Evolutionary conservation across 139 green algal genomes (phyloP), one percentile per base, ranked within the genome.

Genomic region (Chlamydomonas sp.): DNA sequence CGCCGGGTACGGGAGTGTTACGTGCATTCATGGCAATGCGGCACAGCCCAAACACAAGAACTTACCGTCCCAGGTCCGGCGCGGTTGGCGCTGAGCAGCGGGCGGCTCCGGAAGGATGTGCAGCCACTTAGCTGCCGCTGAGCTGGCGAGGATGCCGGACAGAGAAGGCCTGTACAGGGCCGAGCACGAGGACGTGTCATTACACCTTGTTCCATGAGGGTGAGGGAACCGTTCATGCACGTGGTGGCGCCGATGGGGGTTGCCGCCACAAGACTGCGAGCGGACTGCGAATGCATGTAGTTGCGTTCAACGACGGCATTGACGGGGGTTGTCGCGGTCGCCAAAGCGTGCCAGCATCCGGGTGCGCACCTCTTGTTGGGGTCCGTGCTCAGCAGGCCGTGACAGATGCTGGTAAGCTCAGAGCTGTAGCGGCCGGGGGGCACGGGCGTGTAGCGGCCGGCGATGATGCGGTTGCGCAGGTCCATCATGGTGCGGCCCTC

Each of bases 401-500:
- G 87, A 87, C 94, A 94, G 62, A 97, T 75, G 9, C 63, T 72
- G 58, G 89, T 90, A 3, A 97, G 89, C 62, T 96, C 95, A 15
- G 59, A 12, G 62, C 79, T 93, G 90, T 97, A 97, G 77, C 88
- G 84, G 15, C 88, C 89, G 5, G 80, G 60, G 0, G 81, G 73
- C 9, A 97, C 85, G 75, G 95, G 90, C 31, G 80, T 86, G 90
- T 91, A 95, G 62, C 86, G 89, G 18, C 94, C 93, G 16, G 80
- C 63, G 61, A 93, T 87, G 10, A 97, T 88, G 17, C 93, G 93
- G 60, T 91, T 90, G 57, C 93, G 92, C 63, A 98, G 92, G 85
- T 97, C 95, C 31, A 74, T 59, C 86, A 98, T 93, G 57, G 77
- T 91, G 75, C 91, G 86, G 12, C 94, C 95, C 83, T 96, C 94